phyloP scores from a whole-genome alignment of 129 eudicot genomes.

The Apium graveolens region DNA sequence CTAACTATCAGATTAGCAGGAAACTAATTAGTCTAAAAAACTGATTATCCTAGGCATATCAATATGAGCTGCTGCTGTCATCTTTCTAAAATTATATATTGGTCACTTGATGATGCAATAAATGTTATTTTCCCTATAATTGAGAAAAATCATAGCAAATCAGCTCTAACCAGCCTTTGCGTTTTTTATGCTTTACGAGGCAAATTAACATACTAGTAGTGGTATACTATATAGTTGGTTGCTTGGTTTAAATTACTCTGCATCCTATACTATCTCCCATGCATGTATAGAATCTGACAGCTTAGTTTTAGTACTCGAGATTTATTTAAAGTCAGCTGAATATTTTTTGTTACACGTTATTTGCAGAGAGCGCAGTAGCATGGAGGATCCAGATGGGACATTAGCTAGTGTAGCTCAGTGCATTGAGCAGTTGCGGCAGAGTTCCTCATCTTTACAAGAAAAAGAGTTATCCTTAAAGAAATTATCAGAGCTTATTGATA shows the following conservation, averaged over 20 bases:
- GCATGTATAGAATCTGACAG: neutral
- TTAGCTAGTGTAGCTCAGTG: constrained; percentile 98
- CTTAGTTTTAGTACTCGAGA: neutral
- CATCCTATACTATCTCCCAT: neutral
- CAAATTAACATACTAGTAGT: neutral
- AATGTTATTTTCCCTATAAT: neutral
- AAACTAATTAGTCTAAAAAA: neutral
- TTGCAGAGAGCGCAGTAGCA: constrained; percentile 83
- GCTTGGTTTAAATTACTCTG: neutral
- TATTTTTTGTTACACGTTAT: neutral
- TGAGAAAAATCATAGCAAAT: neutral
- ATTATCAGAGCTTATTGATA: constrained; percentile 70
- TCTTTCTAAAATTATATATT: neutral
- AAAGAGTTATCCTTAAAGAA: constrained; percentile 75
- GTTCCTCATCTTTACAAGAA: constrained; percentile 74
- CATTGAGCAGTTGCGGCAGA: constrained; percentile 92
- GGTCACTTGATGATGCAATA: neutral
- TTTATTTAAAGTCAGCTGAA: neutral
- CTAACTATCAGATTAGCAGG: neutral
- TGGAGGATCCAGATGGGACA: constrained; percentile 99
- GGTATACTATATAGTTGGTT: neutral
- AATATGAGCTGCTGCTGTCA: neutral
- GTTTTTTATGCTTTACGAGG: neutral
- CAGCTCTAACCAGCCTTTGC: neutral
- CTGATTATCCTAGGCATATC: neutral